A percentile compares a stretch with the other conserved stretches of the same genome.
Conservation (phyloP, 2,329 filamentous ascomycete species). For the Hypoxylon rubiginosum region DNA sequence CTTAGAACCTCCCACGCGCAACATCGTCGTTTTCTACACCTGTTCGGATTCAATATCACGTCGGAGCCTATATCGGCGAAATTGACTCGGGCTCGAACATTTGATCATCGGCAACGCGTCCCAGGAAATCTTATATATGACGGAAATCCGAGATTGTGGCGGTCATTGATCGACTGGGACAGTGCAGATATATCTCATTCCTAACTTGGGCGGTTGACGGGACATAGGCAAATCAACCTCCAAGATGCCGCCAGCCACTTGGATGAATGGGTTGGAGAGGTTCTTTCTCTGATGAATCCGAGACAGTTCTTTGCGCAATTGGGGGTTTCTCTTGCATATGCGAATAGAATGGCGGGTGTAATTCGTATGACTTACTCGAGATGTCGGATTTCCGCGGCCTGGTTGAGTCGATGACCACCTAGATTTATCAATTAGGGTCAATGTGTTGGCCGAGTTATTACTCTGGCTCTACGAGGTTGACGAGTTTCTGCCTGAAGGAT, state of each 20-base stretch:
- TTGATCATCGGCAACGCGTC: background rate
- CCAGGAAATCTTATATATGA: background rate
- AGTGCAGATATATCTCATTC: constrained; percentile 3
- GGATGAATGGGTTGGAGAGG: background rate
- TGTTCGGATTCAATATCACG: background rate
- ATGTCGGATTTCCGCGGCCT: background rate
- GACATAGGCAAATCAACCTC: background rate
- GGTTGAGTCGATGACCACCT: background rate
- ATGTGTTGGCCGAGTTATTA: background rate
- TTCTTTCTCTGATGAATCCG: background rate
- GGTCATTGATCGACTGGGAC: constrained; percentile 1
- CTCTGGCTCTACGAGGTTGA: background rate
- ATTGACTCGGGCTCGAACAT: background rate
- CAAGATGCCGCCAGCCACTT: background rate
- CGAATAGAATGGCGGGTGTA: background rate
- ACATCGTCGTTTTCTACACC: constrained; percentile 1
- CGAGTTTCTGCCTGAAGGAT: background rate
- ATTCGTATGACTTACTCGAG: constrained; percentile 1
- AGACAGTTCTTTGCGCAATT: background rate
- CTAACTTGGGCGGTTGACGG: background rate
- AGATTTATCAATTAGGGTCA: background rate
- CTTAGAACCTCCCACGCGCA: background rate
- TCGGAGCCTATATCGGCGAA: background rate
- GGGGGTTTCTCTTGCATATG: background rate
- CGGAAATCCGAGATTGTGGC: background rate